phyloP scores from a whole-genome alignment of 176 grass and related monocot genomes.

The Poa annua region DNA sequence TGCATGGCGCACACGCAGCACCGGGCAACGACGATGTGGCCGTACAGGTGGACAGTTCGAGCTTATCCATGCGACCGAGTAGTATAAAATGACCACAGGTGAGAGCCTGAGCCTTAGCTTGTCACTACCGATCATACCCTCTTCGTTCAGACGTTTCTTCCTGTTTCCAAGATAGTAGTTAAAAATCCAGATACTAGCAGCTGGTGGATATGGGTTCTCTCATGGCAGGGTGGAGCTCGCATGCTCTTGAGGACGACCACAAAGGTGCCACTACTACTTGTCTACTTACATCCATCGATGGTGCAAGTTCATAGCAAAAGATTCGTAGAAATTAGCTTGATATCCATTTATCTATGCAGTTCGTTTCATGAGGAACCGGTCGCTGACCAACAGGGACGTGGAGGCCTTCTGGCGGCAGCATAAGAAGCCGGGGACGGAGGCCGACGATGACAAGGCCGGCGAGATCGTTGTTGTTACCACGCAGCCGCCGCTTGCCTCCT shows the following conservation, averaged over 20 bases:
- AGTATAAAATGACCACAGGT: background rate
- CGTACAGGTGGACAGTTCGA: background rate
- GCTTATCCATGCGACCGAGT: background rate
- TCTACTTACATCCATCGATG: background rate
- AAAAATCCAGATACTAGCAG: background rate
- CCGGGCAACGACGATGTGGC: background rate
- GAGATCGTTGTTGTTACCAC: background rate
- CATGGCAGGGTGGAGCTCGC: slow-evolving; percentile 86
- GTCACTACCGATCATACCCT: too few species aligned
- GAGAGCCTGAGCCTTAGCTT: too few species aligned
- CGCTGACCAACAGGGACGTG: slow-evolving; percentile 82
- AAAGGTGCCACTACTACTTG: slow-evolving; percentile 6
- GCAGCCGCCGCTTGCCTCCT: slow-evolving; percentile 6
- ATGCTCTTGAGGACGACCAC: slow-evolving; percentile 37
- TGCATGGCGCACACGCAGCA: background rate
- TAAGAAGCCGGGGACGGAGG: slow-evolving; percentile 9
- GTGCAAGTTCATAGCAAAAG: too few species aligned
- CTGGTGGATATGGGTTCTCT: slow-evolving; percentile 73
- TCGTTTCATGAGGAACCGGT: slow-evolving; percentile 61
- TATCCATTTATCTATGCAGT: slow-evolving; percentile 21
- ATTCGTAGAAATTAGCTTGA: background rate
- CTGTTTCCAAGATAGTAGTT: background rate
- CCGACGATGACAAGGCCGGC: background rate
- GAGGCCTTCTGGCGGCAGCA: slow-evolving; percentile 66
- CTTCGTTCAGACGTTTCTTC: background rate